Percentiles rank a stretch among this genome's conserved stretches.
phyloP scores from a whole-genome alignment of 2,329 filamentous ascomycete genomes.

The Colletotrichum paranaense region DNA sequence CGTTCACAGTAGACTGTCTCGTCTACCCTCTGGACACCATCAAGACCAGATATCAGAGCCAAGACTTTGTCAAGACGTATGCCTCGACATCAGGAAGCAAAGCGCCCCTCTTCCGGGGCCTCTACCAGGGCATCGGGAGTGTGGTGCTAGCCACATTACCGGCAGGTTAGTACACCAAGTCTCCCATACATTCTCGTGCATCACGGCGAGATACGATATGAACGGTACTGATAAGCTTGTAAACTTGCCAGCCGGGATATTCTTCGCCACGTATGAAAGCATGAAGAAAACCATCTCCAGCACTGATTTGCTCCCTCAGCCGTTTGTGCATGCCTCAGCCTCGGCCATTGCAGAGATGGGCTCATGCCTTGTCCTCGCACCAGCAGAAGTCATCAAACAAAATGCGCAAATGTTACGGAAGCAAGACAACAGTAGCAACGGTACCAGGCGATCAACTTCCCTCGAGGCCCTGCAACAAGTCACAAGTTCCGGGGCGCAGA shows the following conservation, averaged over 20 bases:
- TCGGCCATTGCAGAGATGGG: slow-evolving; percentile 84
- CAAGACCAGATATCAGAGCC: slow-evolving; percentile 87
- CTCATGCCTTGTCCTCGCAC: slow-evolving; percentile 87
- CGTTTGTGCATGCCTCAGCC: slow-evolving; percentile 77
- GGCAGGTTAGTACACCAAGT: slow-evolving; percentile 65
- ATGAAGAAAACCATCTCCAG: slow-evolving; percentile 72
- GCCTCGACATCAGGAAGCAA: slow-evolving; percentile 65
- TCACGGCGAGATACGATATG: not conserved
- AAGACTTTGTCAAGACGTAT: slow-evolving; percentile 77
- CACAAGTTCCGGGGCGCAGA: slow-evolving; percentile 64
- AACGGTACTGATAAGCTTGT: not conserved
- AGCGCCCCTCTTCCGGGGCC: slow-evolving; percentile 72
- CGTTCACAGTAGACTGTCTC: slow-evolving; percentile 86
- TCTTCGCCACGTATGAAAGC: slow-evolving; percentile 91
- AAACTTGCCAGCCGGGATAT: slow-evolving; percentile 73
- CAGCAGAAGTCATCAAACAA: slow-evolving; percentile 92
- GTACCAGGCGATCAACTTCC: slow-evolving; percentile 50
- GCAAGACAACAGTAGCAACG: slow-evolving; percentile 33
- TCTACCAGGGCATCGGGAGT: slow-evolving; percentile 90
- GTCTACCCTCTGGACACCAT: slow-evolving; percentile 91
- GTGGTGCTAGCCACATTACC: slow-evolving; percentile 89
- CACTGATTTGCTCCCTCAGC: slow-evolving; percentile 68
- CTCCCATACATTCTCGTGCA: not conserved
- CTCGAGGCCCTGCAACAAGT: slow-evolving; percentile 60
- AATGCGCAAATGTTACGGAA: slow-evolving; percentile 84